Base-by-base conservation (phyloP, 2,329 filamentous ascomycete species). In the Fusarium sp. region DNA sequence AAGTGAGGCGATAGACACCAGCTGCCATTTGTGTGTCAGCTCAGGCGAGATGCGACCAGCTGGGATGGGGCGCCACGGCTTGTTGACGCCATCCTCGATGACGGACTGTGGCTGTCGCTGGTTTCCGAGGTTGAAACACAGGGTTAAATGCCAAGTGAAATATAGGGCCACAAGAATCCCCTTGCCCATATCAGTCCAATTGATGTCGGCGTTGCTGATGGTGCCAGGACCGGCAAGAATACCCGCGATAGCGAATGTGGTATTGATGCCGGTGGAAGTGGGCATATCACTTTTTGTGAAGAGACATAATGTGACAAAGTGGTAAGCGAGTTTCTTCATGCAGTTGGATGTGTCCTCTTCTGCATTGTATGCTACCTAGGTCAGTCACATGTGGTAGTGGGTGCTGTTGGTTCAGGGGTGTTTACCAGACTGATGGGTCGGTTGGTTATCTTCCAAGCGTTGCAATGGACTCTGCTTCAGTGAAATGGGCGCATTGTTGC, bases 31-130 rank as follows among this genome's bases (percentile, higher is more conserved):
- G 17, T 66, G 59, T 2, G 75, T 59, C 31, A 73, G 20, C 6
- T 72, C 66, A 9, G 74, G 18, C 37, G 71, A 75, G 13, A 80
- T 66, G 2, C 71, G 69, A 4, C 73, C 72, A 7, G 74, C 68
- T 6, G 73, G 70, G 5, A 76, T 70, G 1, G 77, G 74, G 0
- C 77, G 71, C 75, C 74, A 79, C 11, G 79, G 78, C 52, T 82
- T 82, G 73, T 83, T 83, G 49, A 79, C 50, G 0, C 41, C 31
- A 65, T 82, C 81, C 58, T 83, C 81, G 1, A 62, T 43, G 11
- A 80, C 65, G 5, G 79, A 73, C 5, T 64, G 67, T 4, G 73
- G 64, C 4, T 69, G 63, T 4, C 79, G 74, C 55, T 82, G 80
- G 64, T 82, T 82, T 33, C 76, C 74, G 13, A 81, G 72, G 37